phyloP scores from a whole-genome alignment of 2,329 filamentous ascomycete genomes.

The Harringtonia lauricola region DNA sequence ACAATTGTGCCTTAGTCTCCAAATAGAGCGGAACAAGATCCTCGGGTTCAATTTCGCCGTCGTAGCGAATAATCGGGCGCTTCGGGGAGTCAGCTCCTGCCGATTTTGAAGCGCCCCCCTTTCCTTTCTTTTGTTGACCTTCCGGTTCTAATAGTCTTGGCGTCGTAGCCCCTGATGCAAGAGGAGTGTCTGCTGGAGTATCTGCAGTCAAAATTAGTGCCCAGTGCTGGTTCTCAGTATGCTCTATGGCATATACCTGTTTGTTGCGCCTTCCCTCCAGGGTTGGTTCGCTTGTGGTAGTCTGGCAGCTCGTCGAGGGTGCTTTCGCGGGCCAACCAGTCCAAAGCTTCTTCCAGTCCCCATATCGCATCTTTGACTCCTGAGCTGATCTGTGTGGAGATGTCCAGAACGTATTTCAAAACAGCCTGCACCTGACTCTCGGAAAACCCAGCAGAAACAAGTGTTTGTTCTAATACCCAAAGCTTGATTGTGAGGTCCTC shows the following conservation, averaged over 20 bases:
- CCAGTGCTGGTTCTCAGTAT: neutral
- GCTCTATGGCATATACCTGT: slow-evolving; percentile 14
- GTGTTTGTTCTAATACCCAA: slow-evolving; percentile 72
- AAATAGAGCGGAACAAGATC: slow-evolving; percentile 67
- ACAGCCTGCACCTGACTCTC: slow-evolving; percentile 50
- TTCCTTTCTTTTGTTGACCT: slow-evolving; percentile 20
- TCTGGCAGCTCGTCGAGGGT: slow-evolving; percentile 56
- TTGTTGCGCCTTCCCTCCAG: slow-evolving; percentile 22
- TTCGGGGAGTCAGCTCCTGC: slow-evolving; percentile 23
- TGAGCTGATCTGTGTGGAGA: slow-evolving; percentile 48
- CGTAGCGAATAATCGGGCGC: slow-evolving; percentile 38
- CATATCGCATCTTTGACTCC: slow-evolving; percentile 58
- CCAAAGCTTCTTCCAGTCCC: slow-evolving; percentile 78
- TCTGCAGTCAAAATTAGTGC: slow-evolving; percentile 20
- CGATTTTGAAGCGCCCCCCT: slow-evolving; percentile 17
- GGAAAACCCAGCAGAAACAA: slow-evolving; percentile 59
- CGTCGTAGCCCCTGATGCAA: slow-evolving; percentile 37
- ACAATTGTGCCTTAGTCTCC: slow-evolving; percentile 59
- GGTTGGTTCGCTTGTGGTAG: slow-evolving; percentile 46
- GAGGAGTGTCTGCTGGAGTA: slow-evolving; percentile 36
- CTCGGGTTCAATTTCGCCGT: slow-evolving; percentile 65
- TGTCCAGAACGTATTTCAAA: slow-evolving; percentile 55
- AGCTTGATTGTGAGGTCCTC: slow-evolving; percentile 70
- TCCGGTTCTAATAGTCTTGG: slow-evolving; percentile 30
- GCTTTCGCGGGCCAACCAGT: slow-evolving; percentile 81